A percentile compares a stretch with the other conserved stretches of the same genome.
phyloP scores from a whole-genome alignment of 768 basidiomycete genomes.

The Glaciozyma martinii region DNA sequence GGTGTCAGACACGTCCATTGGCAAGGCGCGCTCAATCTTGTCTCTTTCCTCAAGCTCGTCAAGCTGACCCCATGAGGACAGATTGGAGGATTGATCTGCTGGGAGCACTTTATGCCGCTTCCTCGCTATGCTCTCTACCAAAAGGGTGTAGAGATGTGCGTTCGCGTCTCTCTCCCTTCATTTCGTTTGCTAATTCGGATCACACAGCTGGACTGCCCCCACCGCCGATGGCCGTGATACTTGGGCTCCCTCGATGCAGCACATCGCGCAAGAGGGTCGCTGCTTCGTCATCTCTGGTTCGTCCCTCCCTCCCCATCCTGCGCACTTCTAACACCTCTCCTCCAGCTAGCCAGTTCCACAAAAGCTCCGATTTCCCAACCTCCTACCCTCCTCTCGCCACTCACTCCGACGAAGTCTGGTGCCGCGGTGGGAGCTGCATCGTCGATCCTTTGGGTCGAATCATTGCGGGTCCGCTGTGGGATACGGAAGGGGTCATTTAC shows the following conservation, averaged over 20 bases:
- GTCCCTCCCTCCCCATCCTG: no score
- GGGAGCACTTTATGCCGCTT: slow-evolving; percentile 65
- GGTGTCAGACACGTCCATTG: slow-evolving; percentile 31
- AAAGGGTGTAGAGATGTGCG: neutral
- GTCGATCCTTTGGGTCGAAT: slow-evolving; percentile 52
- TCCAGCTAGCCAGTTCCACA: slow-evolving; percentile 49
- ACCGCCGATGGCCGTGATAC: slow-evolving; percentile 54
- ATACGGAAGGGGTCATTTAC: slow-evolving; percentile 47
- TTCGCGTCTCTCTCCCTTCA: neutral
- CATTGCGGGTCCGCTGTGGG: slow-evolving; percentile 53
- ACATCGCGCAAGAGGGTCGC: slow-evolving; percentile 59
- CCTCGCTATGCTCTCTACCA: slow-evolving; percentile 9
- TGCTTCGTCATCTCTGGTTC: slow-evolving; percentile 54
- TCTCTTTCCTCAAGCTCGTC: neutral
- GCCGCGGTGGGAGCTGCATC: slow-evolving; percentile 56
- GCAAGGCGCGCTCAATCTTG: slow-evolving; percentile 41
- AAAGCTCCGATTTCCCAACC: slow-evolving; percentile 40
- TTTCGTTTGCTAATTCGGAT: neutral
- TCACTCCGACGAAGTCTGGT: slow-evolving; percentile 52
- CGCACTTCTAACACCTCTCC: neutral
- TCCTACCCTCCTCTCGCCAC: slow-evolving; percentile 30
- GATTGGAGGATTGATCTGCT: slow-evolving; percentile 33
- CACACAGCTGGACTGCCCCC: slow-evolving; percentile 52
- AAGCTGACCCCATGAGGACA: neutral
- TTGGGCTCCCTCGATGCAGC: slow-evolving; percentile 54